Conservation (phyloP, 2,329 filamentous ascomycete genomes). For the Xylaria sp. region DNA sequence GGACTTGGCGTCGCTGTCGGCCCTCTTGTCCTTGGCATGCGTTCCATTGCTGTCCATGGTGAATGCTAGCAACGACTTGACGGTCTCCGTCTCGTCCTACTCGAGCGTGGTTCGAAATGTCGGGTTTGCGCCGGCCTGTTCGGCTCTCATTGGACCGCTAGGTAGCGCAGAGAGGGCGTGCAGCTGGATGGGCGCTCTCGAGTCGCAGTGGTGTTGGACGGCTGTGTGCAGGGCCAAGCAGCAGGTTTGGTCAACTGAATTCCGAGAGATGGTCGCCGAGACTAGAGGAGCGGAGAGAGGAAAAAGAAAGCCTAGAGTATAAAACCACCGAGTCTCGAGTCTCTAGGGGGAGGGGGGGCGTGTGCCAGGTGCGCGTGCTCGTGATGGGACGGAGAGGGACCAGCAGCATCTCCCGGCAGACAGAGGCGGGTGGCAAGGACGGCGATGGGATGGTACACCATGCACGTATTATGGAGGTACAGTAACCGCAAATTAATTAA, state of each 20-base stretch:
- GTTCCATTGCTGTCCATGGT: conserved; percentile 51
- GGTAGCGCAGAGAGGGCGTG: conserved; percentile 58
- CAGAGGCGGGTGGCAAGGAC: conserved; percentile 36
- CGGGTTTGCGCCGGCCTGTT: conserved; percentile 52
- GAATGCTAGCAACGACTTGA: conserved; percentile 32
- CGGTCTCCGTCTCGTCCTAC: conserved; percentile 44
- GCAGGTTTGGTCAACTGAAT: conserved; percentile 45
- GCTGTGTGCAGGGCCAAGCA: conserved; percentile 55
- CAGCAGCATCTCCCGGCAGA: conserved; percentile 37
- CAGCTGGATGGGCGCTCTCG: conserved; percentile 56
- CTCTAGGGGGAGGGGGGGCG: conserved; percentile 18
- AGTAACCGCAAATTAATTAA: conserved; percentile 42
- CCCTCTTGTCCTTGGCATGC: conserved; percentile 55
- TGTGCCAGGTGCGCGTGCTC: conserved; percentile 40
- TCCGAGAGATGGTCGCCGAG: conserved; percentile 39
- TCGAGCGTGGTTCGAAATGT: conserved; percentile 42
- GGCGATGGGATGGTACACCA: conserved; percentile 40
- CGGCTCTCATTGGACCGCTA: conserved; percentile 57
- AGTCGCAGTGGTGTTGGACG: conserved; percentile 51
- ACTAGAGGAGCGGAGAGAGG: conserved; percentile 32
- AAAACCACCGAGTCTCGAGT: conserved; percentile 14
- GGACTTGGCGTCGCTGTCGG: conserved; percentile 54
- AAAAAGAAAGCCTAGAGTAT: conserved; percentile 36
- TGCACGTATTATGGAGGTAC: conserved; percentile 43
- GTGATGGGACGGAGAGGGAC: conserved; percentile 43